These are phyloP conservation scores for Nakazawaea anatomiae DNA, from an alignment of 805 yeast genomes.

Conservation along the genomic window DNA sequence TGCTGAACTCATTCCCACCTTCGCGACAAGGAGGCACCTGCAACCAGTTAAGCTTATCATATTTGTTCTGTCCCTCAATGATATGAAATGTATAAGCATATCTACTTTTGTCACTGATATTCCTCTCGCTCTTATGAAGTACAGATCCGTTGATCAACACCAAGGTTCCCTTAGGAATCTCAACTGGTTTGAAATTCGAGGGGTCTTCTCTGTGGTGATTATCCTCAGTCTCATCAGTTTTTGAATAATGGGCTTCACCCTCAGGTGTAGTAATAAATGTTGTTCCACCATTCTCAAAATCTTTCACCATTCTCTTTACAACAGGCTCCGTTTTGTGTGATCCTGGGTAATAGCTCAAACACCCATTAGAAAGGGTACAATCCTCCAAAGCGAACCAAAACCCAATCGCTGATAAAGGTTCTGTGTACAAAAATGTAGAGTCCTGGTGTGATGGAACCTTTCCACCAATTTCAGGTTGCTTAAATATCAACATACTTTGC, in stretches of 20 bases:
- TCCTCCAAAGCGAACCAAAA: conserved; percentile 81
- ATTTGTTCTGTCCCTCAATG: conserved; percentile 59
- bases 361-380: conserved; percentile 62
- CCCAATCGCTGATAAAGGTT: conserved; percentile 68
- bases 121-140: conserved; percentile 64
- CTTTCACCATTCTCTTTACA: conserved; percentile 57
- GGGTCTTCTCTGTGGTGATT: conserved; percentile 27
- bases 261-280: conserved; percentile 35
- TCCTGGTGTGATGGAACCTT: conserved; percentile 78
- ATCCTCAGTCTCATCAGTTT: conserved; percentile 17
- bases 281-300: conserved; percentile 47
- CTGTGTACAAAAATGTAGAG: conserved; percentile 64
- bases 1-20: conserved; percentile 54
- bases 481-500: conserved; percentile 75
- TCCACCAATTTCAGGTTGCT: conserved; percentile 69
- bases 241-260: conserved; percentile 15
- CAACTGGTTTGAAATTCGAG: conserved; percentile 40
- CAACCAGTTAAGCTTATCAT: conserved; percentile 68
- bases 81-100: conserved; percentile 78
- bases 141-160: conserved; percentile 68
- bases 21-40: conserved; percentile 58
- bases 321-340: conserved; percentile 56
- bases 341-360: conserved; percentile 64
- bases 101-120: conserved; percentile 49
- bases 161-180: conserved; percentile 67